Evolutionary conservation across 2,329 filamentous ascomycete genomes (phyloP), one percentile per base, ranked within the genome.

Genomic region (Xylariaceae sp.): DNA sequence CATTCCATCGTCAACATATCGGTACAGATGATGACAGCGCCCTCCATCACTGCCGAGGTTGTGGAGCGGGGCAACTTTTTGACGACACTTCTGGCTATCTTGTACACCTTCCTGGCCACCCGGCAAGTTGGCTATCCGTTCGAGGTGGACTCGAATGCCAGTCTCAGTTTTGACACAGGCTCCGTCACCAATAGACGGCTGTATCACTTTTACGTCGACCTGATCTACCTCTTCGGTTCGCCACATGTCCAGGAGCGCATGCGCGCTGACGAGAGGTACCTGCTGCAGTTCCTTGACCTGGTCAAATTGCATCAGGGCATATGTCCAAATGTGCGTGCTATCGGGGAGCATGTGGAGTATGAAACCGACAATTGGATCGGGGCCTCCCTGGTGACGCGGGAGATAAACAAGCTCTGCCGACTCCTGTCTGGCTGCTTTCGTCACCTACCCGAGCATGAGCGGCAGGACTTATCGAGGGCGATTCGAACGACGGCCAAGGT

Each of bases 1-100:
- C 90, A 96, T 59, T 96, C 90, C 9, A 96, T 98, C 53, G 94
- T 98, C 67, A 95, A 95, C 54, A 75, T 98, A 23, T 96, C 90
- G 4, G 67, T 96, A 19, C 92, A 98, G 55, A 93, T 98, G 77
- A 68, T 98, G 42, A 98, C 92, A 0, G 95, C 92, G 0, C 89
- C 92, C 2, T 94, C 90, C 0, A 96, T 98, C 45, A 96, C 90
- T 0, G 84, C 88, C 28, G 93, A 98, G 60, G 84, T 96, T 31
- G 87, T 98, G 7, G 85, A 94, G 51, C 77, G 88, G 29, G 90
- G 89, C 18, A 98, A 98, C 57, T 98, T 98, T 53, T 68, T 98
- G 44, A 95, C 88, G 7, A 94, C 87, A 46, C 70, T 98, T 24
- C 83, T 96, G 73, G 88, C 92, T 11, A 98, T 98, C 41, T 68